Percentiles rank a stretch among this genome's conserved stretches.
These are phyloP conservation scores for Cryptococcus sp. DNA, from an alignment of 1,284 basidiomycete species.

Conservation along the genomic window DNA sequence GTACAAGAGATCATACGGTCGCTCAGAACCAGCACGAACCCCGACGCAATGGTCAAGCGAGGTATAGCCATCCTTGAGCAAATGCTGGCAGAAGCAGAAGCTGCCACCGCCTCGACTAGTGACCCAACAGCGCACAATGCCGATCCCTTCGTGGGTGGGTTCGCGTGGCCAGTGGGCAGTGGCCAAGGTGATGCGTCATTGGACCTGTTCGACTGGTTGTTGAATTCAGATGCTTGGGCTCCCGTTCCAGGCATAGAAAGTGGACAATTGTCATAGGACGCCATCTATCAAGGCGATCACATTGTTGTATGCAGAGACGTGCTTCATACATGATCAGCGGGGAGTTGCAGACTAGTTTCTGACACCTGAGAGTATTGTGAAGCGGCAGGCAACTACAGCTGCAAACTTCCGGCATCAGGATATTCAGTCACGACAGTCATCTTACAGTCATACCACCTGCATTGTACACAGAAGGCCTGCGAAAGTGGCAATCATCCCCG, in stretches of 20 bases:
- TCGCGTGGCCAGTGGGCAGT: not conserved
- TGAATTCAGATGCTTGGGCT: not conserved
- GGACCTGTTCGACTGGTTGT: not conserved
- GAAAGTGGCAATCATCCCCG: too few species aligned
- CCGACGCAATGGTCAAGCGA: slow-evolving; percentile 15
- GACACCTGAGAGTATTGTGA: too few species aligned
- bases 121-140: not conserved
- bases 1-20: slow-evolving; percentile 2
- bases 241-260: not conserved
- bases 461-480: too few species aligned
- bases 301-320: too few species aligned
- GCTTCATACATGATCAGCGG: too few species aligned
- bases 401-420: too few species aligned
- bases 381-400: too few species aligned
- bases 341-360: too few species aligned
- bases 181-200: not conserved
- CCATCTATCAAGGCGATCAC: too few species aligned
- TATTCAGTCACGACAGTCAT: too few species aligned
- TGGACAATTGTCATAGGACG: not conserved
- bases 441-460: too few species aligned
- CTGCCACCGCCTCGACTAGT: not conserved
- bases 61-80: slow-evolving; percentile 13
- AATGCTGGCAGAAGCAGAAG: slow-evolving; percentile 11
- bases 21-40: slow-evolving; percentile 3
- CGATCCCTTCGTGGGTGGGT: not conserved